These are phyloP conservation scores for Rhodotorula sp. DNA, from an alignment of 1,284 basidiomycete genomes.

Conservation along the genomic window DNA sequence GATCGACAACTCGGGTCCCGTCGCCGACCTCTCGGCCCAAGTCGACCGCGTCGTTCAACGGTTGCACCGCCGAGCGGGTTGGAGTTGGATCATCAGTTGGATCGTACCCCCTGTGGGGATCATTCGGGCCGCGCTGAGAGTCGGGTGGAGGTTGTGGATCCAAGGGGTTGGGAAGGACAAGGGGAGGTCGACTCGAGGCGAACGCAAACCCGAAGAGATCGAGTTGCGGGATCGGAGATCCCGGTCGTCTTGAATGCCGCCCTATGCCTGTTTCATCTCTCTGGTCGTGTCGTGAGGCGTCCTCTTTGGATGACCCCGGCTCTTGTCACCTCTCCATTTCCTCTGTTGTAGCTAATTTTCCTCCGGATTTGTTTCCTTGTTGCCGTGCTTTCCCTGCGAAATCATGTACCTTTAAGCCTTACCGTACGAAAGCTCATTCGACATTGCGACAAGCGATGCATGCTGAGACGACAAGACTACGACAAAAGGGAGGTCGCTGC, in stretches of 20 bases:
- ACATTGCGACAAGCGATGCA: too few species aligned
- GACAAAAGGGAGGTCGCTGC: too few species aligned
- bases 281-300: neutral
- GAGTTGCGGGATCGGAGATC: slow-evolving; percentile 27
- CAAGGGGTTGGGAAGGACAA: slow-evolving; percentile 41
- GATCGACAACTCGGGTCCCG: slow-evolving; percentile 81
- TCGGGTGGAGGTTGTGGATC: slow-evolving; percentile 42
- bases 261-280: neutral
- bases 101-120: slow-evolving; percentile 72
- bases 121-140: slow-evolving; percentile 46
- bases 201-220: slow-evolving; percentile 30
- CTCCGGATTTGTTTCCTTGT: too few species aligned
- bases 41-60: slow-evolving; percentile 64
- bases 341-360: too few species aligned
- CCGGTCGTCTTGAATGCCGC: neutral
- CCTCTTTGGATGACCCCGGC: too few species aligned
- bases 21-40: slow-evolving; percentile 66
- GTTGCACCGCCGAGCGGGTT: slow-evolving; percentile 61
- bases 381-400: too few species aligned
- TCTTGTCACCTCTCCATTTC: too few species aligned
- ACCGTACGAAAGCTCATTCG: too few species aligned
- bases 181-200: slow-evolving; percentile 23
- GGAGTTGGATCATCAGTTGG: slow-evolving; percentile 73
- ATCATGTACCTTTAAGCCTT: too few species aligned
- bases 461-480: too few species aligned